phyloP scores from a whole-genome alignment of 169 alveolate species.

The Eimeria acervulina region DNA sequence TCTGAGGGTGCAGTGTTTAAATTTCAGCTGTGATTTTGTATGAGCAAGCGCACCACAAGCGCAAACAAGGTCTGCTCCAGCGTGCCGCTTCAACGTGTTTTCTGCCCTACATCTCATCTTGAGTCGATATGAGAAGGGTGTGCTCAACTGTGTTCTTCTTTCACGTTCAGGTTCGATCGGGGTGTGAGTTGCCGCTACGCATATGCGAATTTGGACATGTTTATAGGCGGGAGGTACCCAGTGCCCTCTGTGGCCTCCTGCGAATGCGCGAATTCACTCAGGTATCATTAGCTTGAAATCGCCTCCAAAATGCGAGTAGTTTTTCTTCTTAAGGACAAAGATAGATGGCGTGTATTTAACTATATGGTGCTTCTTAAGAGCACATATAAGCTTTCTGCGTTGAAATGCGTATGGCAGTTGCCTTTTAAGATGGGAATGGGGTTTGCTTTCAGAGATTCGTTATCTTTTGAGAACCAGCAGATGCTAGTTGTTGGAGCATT shows the following conservation, averaged over 20 bases:
- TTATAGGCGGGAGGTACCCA: slow-evolving; percentile 99
- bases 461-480: background rate
- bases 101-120: background rate
- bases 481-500: background rate
- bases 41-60: background rate
- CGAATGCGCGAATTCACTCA: slow-evolving; percentile 85
- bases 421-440: background rate
- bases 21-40: background rate
- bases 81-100: background rate
- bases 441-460: background rate
- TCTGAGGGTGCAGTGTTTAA: background rate
- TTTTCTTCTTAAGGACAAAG: too few relatives aligned
- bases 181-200: slow-evolving; percentile 95
- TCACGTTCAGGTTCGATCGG: slow-evolving; percentile 15
- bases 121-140: too few relatives aligned
- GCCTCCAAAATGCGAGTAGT: background rate
- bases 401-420: background rate
- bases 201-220: slow-evolving; percentile 99
- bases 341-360: background rate
- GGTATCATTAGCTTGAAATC: background rate
- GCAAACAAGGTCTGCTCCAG: too few relatives aligned
- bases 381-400: background rate
- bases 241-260: slow-evolving; percentile 98
- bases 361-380: background rate
- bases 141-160: background rate